phyloP scores from a whole-genome alignment of 2,329 filamentous ascomycete species.

The Cryphonectria radicalis region DNA sequence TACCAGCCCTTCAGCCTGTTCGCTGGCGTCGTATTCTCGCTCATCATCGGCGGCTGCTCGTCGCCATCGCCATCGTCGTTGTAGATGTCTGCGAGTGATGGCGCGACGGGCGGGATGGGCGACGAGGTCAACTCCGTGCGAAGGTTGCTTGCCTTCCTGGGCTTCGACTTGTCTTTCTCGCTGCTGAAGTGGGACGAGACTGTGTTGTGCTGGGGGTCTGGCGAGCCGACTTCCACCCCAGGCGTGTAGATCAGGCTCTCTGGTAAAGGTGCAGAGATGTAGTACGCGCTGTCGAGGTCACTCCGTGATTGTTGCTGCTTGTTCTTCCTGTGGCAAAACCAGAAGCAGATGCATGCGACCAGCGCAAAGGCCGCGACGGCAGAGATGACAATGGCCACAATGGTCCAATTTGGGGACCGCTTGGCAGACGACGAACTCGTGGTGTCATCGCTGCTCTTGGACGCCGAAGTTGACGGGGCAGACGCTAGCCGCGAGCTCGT shows the following conservation, averaged over 20 bases:
- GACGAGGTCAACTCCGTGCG: constrained; percentile 22
- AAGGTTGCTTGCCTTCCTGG: constrained; percentile 25
- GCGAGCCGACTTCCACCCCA: neutral
- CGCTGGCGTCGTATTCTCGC: constrained; percentile 2
- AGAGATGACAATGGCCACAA: constrained; percentile 51
- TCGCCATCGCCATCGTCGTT: neutral
- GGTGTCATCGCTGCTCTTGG: neutral
- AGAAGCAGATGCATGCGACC: constrained; percentile 39
- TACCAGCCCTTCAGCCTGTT: constrained; percentile 23
- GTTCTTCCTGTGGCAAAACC: constrained; percentile 36
- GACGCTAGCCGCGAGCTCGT: constrained; percentile 32
- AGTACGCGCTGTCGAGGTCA: constrained; percentile 22
- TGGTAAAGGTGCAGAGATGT: constrained; percentile 7
- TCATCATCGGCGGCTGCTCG: neutral
- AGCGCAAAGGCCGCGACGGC: constrained; percentile 44
- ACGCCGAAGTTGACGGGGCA: constrained; percentile 32
- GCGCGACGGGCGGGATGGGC: constrained; percentile 14
- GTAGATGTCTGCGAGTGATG: constrained; percentile 12
- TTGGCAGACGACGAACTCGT: neutral
- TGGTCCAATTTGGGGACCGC: constrained; percentile 36
- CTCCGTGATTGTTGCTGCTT: constrained; percentile 28
- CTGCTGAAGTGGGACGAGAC: neutral
- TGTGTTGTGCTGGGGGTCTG: neutral
- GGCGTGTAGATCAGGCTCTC: constrained; percentile 18
- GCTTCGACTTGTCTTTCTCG: constrained; percentile 22